A percentile compares a stretch with the other conserved stretches of the same genome.
Evolutionary conservation across 108 stramenopile species (phyloP).

Genomic region (Cyclotella cryptica): DNA sequence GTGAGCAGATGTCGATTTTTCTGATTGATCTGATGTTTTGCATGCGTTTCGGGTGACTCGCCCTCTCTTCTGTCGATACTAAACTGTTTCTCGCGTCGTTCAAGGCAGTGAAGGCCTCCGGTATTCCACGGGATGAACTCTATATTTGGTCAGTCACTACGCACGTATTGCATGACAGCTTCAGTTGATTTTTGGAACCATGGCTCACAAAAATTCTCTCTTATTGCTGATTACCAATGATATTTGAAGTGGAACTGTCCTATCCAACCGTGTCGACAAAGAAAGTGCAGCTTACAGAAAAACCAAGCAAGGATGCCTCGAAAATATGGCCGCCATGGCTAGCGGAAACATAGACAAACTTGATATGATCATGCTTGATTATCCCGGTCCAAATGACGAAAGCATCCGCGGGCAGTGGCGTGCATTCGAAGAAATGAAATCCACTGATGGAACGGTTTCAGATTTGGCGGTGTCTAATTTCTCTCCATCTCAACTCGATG

Average conservation of each 20-base stretch:
- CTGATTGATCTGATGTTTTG: not conserved
- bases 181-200: not conserved
- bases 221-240: not conserved
- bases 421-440: constrained; percentile 74
- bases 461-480: constrained; percentile 80
- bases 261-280: constrained; percentile 72
- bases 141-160: constrained; percentile 59
- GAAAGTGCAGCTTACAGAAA: constrained; percentile 63
- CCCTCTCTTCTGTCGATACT: not conserved
- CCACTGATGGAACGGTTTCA: constrained; percentile 52
- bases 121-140: constrained; percentile 71
- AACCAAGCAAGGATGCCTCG: constrained; percentile 72
- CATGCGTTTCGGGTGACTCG: not conserved
- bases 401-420: constrained; percentile 81
- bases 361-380: constrained; percentile 86
- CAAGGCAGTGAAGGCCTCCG: constrained; percentile 66
- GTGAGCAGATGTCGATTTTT: constrained; percentile 1
- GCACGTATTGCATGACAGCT: not conserved
- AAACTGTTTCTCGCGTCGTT: not conserved
- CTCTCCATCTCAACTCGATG: constrained; percentile 67
- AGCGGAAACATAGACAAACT: constrained; percentile 71
- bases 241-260: constrained; percentile 61
- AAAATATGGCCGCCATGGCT: constrained; percentile 70
- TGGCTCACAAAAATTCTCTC: not conserved
- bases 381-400: constrained; percentile 78